phyloP scores from a whole-genome alignment of 1,139 yeast species.

The Diutina pseudorugosa region DNA sequence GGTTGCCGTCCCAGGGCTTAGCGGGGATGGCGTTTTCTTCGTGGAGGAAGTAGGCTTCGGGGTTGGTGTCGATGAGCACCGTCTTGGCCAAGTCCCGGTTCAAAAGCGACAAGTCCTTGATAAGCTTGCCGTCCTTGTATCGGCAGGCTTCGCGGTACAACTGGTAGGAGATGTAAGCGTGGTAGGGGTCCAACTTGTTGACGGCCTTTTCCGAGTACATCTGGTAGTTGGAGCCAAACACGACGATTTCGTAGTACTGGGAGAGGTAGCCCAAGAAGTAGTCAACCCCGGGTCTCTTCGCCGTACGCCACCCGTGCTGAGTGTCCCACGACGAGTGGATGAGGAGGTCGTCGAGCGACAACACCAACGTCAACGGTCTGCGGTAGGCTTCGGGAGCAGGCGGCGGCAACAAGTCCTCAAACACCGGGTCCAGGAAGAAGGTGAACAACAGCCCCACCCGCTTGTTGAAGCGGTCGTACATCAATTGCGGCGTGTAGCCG shows the following conservation, averaged over 20 bases:
- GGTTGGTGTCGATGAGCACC: conserved; percentile 66
- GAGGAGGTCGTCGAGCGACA: conserved; percentile 80
- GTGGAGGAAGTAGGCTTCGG: conserved; percentile 65
- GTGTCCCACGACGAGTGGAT: conserved; percentile 90
- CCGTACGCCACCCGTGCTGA: conserved; percentile 95
- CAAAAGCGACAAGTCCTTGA: conserved; percentile 75
- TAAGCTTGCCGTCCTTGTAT: conserved; percentile 77
- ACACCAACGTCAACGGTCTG: conserved; percentile 81
- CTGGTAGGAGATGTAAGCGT: conserved; percentile 78
- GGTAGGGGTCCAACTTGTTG: conserved; percentile 84
- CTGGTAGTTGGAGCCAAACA: conserved; percentile 78
- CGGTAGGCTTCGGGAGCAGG: conserved; percentile 83
- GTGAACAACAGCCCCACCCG: conserved; percentile 69
- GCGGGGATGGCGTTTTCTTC: conserved; percentile 86
- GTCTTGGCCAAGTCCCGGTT: conserved; percentile 85
- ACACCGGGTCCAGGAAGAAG: conserved; percentile 87
- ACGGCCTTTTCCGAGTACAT: conserved; percentile 79
- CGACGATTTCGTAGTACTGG: conserved; percentile 89
- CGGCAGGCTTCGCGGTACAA: conserved; percentile 86
- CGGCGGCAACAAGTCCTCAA: conserved; percentile 83
- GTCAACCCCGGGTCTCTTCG: conserved; percentile 97
- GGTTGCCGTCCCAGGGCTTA: conserved; percentile 76
- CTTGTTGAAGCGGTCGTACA: conserved; percentile 56
- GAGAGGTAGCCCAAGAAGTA: conserved; percentile 90
- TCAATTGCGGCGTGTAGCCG: conserved; percentile 58